Evolutionary conservation across 495 filamentous ascomycete species (phyloP).

Genomic region (Parathielavia hyrcaniae): DNA sequence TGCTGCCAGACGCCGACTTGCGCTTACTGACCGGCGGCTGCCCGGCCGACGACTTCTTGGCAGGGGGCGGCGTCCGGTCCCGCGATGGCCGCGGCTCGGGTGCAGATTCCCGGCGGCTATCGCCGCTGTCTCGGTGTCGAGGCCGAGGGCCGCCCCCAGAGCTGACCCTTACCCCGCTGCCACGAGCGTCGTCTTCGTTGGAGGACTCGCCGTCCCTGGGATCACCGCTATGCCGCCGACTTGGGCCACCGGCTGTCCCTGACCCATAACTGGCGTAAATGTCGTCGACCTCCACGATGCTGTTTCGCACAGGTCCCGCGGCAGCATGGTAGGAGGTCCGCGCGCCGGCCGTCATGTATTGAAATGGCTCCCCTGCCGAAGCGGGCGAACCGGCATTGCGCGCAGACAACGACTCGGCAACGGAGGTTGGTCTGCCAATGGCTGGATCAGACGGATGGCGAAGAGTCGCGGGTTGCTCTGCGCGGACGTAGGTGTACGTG

Average conservation of each 20-base stretch:
- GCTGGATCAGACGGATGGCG: slow-evolving; percentile 35
- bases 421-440: slow-evolving; percentile 22
- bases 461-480: slow-evolving; percentile 3
- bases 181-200: slow-evolving; percentile 5
- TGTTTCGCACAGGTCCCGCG: slow-evolving; percentile 19
- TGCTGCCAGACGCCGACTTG: slow-evolving; percentile 22
- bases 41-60: slow-evolving; percentile 26
- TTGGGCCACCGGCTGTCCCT: not conserved
- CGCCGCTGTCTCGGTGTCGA: slow-evolving; percentile 11
- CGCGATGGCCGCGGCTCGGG: slow-evolving; percentile 22
- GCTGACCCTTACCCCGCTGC: slow-evolving; percentile 3
- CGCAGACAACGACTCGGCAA: slow-evolving; percentile 17
- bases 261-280: slow-evolving; percentile 9
- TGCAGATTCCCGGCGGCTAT: slow-evolving; percentile 26
- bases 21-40: slow-evolving; percentile 24
- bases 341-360: slow-evolving; percentile 37
- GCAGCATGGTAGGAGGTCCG: slow-evolving; percentile 27
- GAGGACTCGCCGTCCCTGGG: slow-evolving; percentile 1
- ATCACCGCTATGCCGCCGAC: slow-evolving; percentile 1
- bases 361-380: slow-evolving; percentile 33
- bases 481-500: slow-evolving; percentile 38
- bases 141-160: slow-evolving; percentile 12
- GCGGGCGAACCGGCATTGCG: slow-evolving; percentile 15
- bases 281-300: slow-evolving; percentile 10
- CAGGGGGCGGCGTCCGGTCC: slow-evolving; percentile 20